Percentiles rank a stretch among this genome's conserved stretches.
phyloP scores from a whole-genome alignment of 2,329 filamentous ascomycete species.

The Talaromyces atroroseus region DNA sequence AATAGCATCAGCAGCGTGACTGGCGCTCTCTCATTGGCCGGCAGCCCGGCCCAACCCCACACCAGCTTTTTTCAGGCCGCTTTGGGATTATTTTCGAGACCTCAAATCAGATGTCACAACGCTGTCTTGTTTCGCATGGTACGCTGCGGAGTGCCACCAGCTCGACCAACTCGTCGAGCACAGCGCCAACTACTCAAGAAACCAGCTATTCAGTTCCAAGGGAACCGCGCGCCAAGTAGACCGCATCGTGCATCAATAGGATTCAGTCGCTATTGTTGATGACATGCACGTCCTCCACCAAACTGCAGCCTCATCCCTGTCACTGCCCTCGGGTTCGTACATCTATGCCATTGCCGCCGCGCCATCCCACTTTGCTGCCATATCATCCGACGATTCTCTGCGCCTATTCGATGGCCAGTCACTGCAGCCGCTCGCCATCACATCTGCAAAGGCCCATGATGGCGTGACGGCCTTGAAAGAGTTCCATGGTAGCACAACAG shows the following conservation, averaged over 20 bases:
- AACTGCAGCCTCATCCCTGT: slow-evolving; percentile 32
- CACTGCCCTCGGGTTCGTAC: slow-evolving; percentile 36
- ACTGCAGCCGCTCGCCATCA: slow-evolving; percentile 26
- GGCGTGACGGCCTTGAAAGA: slow-evolving; percentile 36
- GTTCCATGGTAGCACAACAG: slow-evolving; percentile 21
- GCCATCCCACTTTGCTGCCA: slow-evolving; percentile 32
- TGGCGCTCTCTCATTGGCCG: not conserved
- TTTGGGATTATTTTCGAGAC: no score
- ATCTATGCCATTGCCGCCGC: slow-evolving; percentile 37
- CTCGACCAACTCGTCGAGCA: no score
- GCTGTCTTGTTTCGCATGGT: no score
- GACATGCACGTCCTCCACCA: slow-evolving; percentile 31
- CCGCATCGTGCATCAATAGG: slow-evolving; percentile 5
- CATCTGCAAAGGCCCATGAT: slow-evolving; percentile 27
- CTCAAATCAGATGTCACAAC: no score
- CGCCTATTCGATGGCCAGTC: slow-evolving; percentile 35
- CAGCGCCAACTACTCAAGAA: no score
- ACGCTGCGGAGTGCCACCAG: no score
- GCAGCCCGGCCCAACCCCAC: slow-evolving; percentile 2
- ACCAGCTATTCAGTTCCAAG: no score
- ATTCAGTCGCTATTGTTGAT: not conserved
- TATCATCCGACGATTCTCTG: slow-evolving; percentile 43
- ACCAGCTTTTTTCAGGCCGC: slow-evolving; percentile 8
- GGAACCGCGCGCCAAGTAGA: not conserved
- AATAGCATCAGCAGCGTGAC: not conserved